A percentile compares a stretch with the other conserved stretches of the same genome.
Conservation (phyloP, 2,329 filamentous ascomycete genomes). For the Dactylellina haptotyla region DNA sequence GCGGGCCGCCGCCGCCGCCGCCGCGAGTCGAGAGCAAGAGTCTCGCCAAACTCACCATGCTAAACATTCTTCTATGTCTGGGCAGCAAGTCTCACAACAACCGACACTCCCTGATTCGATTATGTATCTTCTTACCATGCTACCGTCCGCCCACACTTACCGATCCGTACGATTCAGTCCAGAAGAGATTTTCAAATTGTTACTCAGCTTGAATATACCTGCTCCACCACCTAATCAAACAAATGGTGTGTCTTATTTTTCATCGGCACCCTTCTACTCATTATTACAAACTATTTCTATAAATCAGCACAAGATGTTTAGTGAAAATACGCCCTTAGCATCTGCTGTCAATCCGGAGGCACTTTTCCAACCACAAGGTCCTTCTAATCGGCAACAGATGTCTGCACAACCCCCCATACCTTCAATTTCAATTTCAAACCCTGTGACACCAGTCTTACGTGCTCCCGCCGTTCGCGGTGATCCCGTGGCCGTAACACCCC, state of each 20-base stretch:
- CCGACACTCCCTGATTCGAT: slow-evolving; percentile 77
- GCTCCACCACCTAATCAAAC: slow-evolving; percentile 31
- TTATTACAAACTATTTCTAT: slow-evolving; percentile 36
- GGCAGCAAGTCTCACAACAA: slow-evolving; percentile 61
- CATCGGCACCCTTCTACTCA: slow-evolving; percentile 38
- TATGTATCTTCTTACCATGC: slow-evolving; percentile 73
- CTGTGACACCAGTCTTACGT: background rate
- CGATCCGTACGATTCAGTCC: slow-evolving; percentile 76
- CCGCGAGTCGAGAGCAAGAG: slow-evolving; percentile 58
- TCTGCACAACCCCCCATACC: background rate
- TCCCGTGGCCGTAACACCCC: background rate
- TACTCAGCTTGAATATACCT: slow-evolving; percentile 76
- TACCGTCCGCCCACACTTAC: slow-evolving; percentile 78
- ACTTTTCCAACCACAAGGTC: slow-evolving; percentile 34
- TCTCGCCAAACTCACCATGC: slow-evolving; percentile 36
- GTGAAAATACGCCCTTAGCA: background rate
- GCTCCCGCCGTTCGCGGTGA: background rate
- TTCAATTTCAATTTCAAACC: background rate
- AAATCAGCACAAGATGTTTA: slow-evolving; percentile 35
- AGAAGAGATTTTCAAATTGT: slow-evolving; percentile 75
- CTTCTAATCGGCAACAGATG: slow-evolving; percentile 1
- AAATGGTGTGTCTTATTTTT: slow-evolving; percentile 54
- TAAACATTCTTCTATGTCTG: slow-evolving; percentile 50
- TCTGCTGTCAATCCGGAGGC: background rate
- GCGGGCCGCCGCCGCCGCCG: slow-evolving; percentile 68